Evolutionary conservation across 2,329 filamentous ascomycete genomes (phyloP), one percentile per base, ranked within the genome.

Genomic region (Fusarium phyllophilum): DNA sequence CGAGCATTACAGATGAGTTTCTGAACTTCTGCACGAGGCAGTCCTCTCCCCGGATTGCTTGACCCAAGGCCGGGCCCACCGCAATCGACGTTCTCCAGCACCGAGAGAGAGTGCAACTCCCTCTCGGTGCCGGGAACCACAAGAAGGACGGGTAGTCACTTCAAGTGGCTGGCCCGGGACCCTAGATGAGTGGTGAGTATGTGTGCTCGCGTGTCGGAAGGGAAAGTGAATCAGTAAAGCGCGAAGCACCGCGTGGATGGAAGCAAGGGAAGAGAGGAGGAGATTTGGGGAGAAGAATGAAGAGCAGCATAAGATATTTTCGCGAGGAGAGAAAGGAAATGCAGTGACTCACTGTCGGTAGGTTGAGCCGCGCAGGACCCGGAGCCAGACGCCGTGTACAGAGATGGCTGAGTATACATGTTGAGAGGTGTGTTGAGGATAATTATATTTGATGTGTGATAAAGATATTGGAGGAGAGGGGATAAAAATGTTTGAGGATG

Each of bases 1-100:
- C 95, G 3, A 96, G 86, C 94, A 98, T 98, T 42, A 99, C 95
- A 0, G 94, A 96, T 51, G 94, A 97, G 84, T 99, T 99, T 46
- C 96, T 92, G 79, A 99, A 99, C 81, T 98, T 98, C 82, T 97
- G 93, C 15, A 98, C 90, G 0, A 98, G 87, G 73, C 94, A 96
- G 79, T 97, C 95, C 72, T 93, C 92, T 51, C 96, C 96, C 85
- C 98, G 96, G 68, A 97, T 95, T 15, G 95, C 93, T 94, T 44
- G 42, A 44, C 42, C 42, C 15, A 24, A 44, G n/a, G 15, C 15
- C 6, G n/a, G 42, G 17, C n/a, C 11, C 42, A 12, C n/a, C 42
- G 17, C 42, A 44, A 18, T 20, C 26, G 45, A 31, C 26, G 20
- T 48, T 31, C 26, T 0, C 45, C 26, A 3, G 20, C 14, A 31